Evolutionary conservation across 2,329 filamentous ascomycete species (phyloP), one percentile per base, ranked within the genome.

Genomic region (Sordariomycetes sp.): DNA sequence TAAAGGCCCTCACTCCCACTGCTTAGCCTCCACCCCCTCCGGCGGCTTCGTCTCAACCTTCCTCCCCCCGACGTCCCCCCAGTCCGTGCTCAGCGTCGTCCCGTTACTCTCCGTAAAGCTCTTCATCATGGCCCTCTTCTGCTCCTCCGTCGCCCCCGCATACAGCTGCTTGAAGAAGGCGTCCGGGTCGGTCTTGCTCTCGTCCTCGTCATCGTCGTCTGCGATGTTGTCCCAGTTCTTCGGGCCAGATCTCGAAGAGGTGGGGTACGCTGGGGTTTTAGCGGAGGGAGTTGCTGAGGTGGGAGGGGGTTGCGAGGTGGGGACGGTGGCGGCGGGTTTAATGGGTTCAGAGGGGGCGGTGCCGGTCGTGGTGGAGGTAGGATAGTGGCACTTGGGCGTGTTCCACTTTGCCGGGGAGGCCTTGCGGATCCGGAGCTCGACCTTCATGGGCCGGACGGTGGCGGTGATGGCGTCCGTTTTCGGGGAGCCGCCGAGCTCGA

Each of bases 41-140:
- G 89, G 89, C 10, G 89, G 87, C 39, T 75, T 71, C 0, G 84
- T 87, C 67, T 89, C 81, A 28, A 96, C 87, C 25, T 73, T 86
- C 20, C 81, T 82, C 61, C 77, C 80, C 55, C 82, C 81, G 22
- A 96, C 92, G 60, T 95, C 87, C 10, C 74, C 72, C 94, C 94
- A 99, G 68, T 92, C 90, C 0, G 94, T 99, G 70, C 90, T 96
- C 54, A 99, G 74, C 2, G 88, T 81, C 0, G 94, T 99, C 4
- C 94, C 94, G 63, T 95, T 94, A 70, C 91, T 96, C 76, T 99
- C 92, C 15, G 84, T 78, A 66, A 89, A 97, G 67, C 89, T 95
- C 81, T 99, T 99, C 83, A 95, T 89, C 94, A 99, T 99, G 10
- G 94, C 94, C 1, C 90, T 83, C 66, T 84, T 84, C 59, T 89